These are phyloP conservation scores for Coemansia asiatica DNA, from an alignment of 192 early-diverging fungal species.

Conservation along the genomic window DNA sequence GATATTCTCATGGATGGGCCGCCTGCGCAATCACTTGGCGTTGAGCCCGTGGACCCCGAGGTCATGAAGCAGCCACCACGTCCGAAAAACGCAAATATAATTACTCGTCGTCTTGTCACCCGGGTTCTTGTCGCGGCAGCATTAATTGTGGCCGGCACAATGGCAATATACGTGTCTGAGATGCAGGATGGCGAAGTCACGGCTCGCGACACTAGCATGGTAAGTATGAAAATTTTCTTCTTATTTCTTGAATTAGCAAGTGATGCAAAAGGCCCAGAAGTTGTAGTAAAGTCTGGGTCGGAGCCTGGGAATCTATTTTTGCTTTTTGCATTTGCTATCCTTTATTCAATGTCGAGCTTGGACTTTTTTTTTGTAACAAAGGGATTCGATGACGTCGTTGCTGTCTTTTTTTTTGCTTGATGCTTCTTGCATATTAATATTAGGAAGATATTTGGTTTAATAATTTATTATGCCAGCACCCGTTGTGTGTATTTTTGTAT, in stretches of 20 bases:
- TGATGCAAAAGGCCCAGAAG: too few relatives aligned
- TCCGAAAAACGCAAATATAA: slow-evolving; percentile 72
- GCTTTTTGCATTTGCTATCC: too few relatives aligned
- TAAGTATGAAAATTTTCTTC: slow-evolving; percentile 38
- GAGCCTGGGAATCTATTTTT: too few relatives aligned
- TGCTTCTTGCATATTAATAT: too few relatives aligned
- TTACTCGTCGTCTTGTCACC: slow-evolving; percentile 68
- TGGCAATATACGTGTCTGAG: slow-evolving; percentile 77
- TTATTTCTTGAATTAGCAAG: not conserved
- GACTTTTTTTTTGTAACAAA: too few relatives aligned
- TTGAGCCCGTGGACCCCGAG: slow-evolving; percentile 89
- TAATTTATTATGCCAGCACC: too few relatives aligned
- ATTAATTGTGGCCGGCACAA: slow-evolving; percentile 82
- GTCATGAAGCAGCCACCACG: slow-evolving; percentile 89
- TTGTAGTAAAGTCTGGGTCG: too few relatives aligned
- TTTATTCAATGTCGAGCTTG: too few relatives aligned
- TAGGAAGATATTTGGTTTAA: too few relatives aligned
- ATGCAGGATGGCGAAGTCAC: slow-evolving; percentile 72
- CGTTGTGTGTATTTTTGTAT: too few relatives aligned
- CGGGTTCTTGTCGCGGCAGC: slow-evolving; percentile 78
- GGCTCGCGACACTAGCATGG: slow-evolving; percentile 86
- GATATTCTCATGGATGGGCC: slow-evolving; percentile 99
- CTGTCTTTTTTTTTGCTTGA: too few relatives aligned
- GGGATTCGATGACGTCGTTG: too few relatives aligned
- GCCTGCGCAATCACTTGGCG: slow-evolving; percentile 95